A percentile compares a stretch with the other conserved stretches of the same genome.
phyloP scores from a whole-genome alignment of 768 basidiomycete species.

The Lentinula edodes region DNA sequence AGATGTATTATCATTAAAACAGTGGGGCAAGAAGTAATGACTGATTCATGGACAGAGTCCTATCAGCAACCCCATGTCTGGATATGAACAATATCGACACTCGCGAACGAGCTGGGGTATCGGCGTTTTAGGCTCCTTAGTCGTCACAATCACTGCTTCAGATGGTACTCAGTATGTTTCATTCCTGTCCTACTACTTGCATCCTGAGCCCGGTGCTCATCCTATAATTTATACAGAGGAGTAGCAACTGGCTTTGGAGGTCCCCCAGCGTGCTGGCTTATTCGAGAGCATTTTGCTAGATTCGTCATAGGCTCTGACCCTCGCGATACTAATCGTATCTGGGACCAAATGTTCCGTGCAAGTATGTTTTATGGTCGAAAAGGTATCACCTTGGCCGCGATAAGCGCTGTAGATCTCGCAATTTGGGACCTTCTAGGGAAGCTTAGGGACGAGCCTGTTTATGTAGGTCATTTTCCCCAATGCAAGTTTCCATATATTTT shows the following conservation, averaged over 20 bases:
- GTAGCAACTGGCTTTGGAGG: conserved; percentile 25
- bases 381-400: conserved; percentile 24
- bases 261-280: conserved; percentile 26
- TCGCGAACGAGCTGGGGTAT: conserved; percentile 23
- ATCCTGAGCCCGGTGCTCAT: background rate
- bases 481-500: background rate
- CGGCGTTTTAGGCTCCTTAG: conserved; percentile 24
- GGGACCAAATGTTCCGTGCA: conserved; percentile 25
- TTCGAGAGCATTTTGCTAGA: conserved; percentile 21
- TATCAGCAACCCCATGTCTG: conserved; percentile 18
- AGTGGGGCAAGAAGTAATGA: too few relatives aligned
- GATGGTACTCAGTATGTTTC: conserved; percentile 17
- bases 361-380: conserved; percentile 26
- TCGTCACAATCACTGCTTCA: conserved; percentile 22
- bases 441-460: conserved; percentile 23
- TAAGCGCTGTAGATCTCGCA: conserved; percentile 24
- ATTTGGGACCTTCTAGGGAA: conserved; percentile 26
- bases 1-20: conserved; percentile 4
- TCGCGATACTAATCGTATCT: conserved; percentile 21
- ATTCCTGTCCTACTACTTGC: background rate
- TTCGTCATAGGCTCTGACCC: conserved; percentile 25
- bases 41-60: background rate
- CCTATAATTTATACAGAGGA: conserved; percentile 10
- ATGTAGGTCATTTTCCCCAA: conserved; percentile 2
- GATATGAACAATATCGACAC: conserved; percentile 21